Evolutionary conservation across 2,329 filamentous ascomycete genomes (phyloP).

Genomic region (Alternaria hordeiaustralica): DNA sequence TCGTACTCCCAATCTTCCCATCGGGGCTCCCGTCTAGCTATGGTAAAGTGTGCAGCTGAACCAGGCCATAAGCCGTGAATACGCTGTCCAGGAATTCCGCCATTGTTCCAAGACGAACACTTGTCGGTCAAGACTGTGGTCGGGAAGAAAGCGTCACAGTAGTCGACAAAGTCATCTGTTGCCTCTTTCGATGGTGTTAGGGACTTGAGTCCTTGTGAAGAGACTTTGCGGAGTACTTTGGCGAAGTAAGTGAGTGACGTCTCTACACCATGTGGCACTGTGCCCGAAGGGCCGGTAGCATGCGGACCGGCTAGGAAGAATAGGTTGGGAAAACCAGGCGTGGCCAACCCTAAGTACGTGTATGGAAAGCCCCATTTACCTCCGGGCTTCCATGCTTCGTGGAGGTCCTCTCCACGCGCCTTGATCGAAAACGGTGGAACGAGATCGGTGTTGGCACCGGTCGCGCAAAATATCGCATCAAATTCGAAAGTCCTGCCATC

Average conservation of each 20-base stretch:
- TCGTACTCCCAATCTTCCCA: constrained; percentile 67
- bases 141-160: constrained; percentile 59
- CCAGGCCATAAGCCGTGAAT: constrained; percentile 76
- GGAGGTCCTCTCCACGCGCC: constrained; percentile 61
- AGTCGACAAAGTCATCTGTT: constrained; percentile 68
- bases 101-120: constrained; percentile 77
- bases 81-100: constrained; percentile 62
- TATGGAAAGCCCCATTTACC: constrained; percentile 68
- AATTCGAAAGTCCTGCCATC: constrained; percentile 49
- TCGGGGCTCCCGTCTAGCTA: constrained; percentile 62
- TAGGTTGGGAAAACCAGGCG: constrained; percentile 71
- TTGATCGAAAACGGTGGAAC: constrained; percentile 66
- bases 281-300: constrained; percentile 60
- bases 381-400: constrained; percentile 62
- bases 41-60: constrained; percentile 67
- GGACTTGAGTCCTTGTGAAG: constrained; percentile 69
- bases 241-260: constrained; percentile 70
- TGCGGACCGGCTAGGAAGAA: constrained; percentile 65
- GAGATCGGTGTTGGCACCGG: constrained; percentile 64
- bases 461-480: constrained; percentile 65
- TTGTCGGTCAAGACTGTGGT: constrained; percentile 64
- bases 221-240: constrained; percentile 71
- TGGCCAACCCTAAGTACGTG: constrained; percentile 69
- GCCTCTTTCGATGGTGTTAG: constrained; percentile 65
- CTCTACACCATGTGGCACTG: constrained; percentile 71